Conservation (phyloP, 148 eudicot species). For the Fagopyrum esculentum region DNA sequence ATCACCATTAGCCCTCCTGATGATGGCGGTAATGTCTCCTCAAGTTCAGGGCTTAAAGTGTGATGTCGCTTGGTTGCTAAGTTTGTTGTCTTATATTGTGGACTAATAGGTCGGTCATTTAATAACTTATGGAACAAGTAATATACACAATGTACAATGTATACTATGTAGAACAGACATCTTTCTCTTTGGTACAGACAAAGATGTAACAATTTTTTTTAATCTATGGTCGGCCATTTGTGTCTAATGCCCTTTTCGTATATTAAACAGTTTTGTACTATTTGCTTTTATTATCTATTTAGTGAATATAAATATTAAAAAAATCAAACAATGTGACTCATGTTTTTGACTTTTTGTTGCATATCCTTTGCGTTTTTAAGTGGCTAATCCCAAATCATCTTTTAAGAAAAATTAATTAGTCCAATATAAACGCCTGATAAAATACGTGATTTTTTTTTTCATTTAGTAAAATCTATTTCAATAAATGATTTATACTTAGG, state of each 20-base stretch:
- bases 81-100: neutral
- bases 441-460: too few relatives aligned
- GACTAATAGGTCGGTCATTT: neutral
- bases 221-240: neutral
- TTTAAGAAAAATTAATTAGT: too few relatives aligned
- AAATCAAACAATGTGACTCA: too few relatives aligned
- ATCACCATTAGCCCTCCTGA: slow-evolving; percentile 56
- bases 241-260: neutral
- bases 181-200: neutral
- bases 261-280: neutral
- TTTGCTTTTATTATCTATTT: neutral
- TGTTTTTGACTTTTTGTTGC: too few relatives aligned
- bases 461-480: too few relatives aligned
- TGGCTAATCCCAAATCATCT: too few relatives aligned
- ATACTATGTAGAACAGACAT: neutral
- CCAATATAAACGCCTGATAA: too few relatives aligned
- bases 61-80: neutral
- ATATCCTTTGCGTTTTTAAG: too few relatives aligned
- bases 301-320: neutral
- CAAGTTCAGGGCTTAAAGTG: slow-evolving; percentile 18
- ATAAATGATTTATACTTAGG: too few relatives aligned
- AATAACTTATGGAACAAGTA: neutral
- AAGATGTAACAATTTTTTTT: neutral
- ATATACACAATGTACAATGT: neutral
- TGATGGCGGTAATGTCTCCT: slow-evolving; percentile 14